Base-by-base conservation (phyloP, 2,329 filamentous ascomycete genomes). In the Aspergillus pseudoterreus region DNA sequence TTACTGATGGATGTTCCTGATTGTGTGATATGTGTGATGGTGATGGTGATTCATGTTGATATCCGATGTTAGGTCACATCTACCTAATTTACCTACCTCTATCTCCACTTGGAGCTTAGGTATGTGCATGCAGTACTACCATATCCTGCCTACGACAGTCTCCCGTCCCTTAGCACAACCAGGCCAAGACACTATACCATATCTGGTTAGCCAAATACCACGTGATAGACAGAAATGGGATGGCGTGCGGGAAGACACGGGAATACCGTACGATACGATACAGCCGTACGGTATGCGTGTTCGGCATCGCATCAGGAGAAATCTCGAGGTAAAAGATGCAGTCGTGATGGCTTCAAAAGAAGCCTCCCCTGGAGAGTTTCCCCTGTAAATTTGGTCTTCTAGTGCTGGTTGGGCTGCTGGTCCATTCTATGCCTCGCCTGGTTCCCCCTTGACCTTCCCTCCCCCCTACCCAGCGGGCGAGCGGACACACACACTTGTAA, bases 1-100 rank as follows among this genome's bases (percentile, higher is more conserved):
- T 24, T 49, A 60, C 41, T 70, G 55, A 61, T 49, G 17, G 36
- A 32, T 47, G 27, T 30, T 30, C 8, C 27, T 30, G 27, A 22
- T 22, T 30, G 8, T 11, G 27, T 11, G 27, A 30, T 30, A 10
- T 30, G 27, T 9, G 4, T 30, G 43, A 54, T 50, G 12, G 4
- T 6, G 14, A 17, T 38, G 6, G n/a, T 4, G 15, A 38, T 38
- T 17, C 12, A 17, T 38, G 35, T 38, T 38, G 5, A 17, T n/a
- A 15, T 38, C 35, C 15, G 12, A 38, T n/a, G 14, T n/a, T n/a
- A 38, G 14, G 35, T 11, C 15, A 6, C 11, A 17, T 38, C 11
- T 38, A 38, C 27, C 27, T 38, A 35, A n/a, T 35, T 35, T 6
- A 17, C 15, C 15, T n/a, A 10, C 12, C 14, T n/a, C 12, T 5